Base-by-base conservation (phyloP, 2,329 filamentous ascomycete genomes). In the Ascomycota sp. region DNA sequence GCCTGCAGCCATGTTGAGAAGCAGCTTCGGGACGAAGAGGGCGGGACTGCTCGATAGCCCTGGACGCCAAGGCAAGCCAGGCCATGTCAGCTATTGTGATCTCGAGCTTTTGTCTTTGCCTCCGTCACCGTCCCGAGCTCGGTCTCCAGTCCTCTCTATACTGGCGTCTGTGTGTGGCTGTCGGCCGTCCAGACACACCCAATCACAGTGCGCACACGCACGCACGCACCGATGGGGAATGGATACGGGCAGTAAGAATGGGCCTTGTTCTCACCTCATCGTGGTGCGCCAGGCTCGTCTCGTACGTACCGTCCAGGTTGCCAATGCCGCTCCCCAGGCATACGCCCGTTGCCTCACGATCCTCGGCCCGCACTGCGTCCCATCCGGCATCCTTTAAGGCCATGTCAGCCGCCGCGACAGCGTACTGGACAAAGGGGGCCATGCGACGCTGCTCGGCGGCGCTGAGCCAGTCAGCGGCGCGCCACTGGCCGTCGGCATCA, bases 311-410 rank as follows among this genome's bases (percentile, higher is more conserved):
- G 25, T 93, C 78, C 24, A 98, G 64, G 43, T 89, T 94, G 11
- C 89, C 89, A 42, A 98, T 94, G 2, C 89, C 89, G 39, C 86
- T 95, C 2, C 89, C 89, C 25, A 98, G 63, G 44, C 86, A 93
- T 2, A 98, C 79, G 1, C 89, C 89, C 0, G 85, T 92, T 32
- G 64, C 63, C 44, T 92, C 78, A 17, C 66, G 63, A 33, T 85
- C 69, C 17, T 71, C 63, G 12, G 62, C 57, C 4, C 46, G 52
- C 5, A 55, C 56, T 0, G 75, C 71, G 29, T 65, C 59, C 81
- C 85, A 94, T 2, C 65, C 70, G 1, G 86, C 76, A 57, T 95
- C 82, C 20, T 68, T 53, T 30, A 98, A 58, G 0, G 89, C 89
- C 65, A 95, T 89, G 30, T 81, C 69, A 0, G 81, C 67, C 3